A percentile compares a stretch with the other conserved stretches of the same genome.
These are phyloP conservation scores for Stereocaulon alpinum DNA, from an alignment of 495 filamentous ascomycete genomes.

Conservation along the genomic window DNA sequence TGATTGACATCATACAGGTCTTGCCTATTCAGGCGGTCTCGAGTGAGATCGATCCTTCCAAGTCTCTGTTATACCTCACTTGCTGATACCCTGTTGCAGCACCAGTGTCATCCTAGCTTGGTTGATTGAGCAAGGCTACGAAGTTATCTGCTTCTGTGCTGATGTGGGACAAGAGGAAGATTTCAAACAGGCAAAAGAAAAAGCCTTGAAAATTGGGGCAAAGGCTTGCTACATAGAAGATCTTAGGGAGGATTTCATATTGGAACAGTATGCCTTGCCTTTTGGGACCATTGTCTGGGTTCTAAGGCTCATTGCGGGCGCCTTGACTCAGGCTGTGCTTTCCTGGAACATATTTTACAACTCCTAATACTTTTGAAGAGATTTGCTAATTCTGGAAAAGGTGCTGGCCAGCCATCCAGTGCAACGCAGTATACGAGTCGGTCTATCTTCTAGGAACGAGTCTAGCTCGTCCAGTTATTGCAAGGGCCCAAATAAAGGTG, in stretches of 20 bases:
- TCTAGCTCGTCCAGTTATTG: slow-evolving; percentile 80
- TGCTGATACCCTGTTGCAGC: too few relatives aligned
- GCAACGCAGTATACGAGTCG: slow-evolving; percentile 62
- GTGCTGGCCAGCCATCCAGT: slow-evolving; percentile 50
- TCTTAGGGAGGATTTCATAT: slow-evolving; percentile 59
- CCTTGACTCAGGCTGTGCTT: too few relatives aligned
- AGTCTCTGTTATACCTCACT: neutral
- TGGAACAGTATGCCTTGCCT: neutral
- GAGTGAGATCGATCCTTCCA: too few relatives aligned
- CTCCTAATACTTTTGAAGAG: slow-evolving; percentile 28
- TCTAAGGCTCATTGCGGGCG: too few relatives aligned
- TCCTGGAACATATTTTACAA: too few relatives aligned
- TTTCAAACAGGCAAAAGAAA: slow-evolving; percentile 17
- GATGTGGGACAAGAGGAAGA: slow-evolving; percentile 19
- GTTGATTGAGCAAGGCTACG: slow-evolving; percentile 22
- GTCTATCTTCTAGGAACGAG: slow-evolving; percentile 59
- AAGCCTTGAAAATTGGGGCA: slow-evolving; percentile 23
- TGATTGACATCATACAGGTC: too few relatives aligned
- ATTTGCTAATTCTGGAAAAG: slow-evolving; percentile 63
- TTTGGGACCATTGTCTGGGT: too few relatives aligned
- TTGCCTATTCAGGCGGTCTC: too few relatives aligned
- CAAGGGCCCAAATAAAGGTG: slow-evolving; percentile 64
- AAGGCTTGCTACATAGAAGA: slow-evolving; percentile 42
- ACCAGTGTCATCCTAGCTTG: slow-evolving; percentile 15
- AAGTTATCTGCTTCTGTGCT: slow-evolving; percentile 21